phyloP scores from a whole-genome alignment of 2,329 filamentous ascomycete species.

The Proliferodiscus dingleyae region DNA sequence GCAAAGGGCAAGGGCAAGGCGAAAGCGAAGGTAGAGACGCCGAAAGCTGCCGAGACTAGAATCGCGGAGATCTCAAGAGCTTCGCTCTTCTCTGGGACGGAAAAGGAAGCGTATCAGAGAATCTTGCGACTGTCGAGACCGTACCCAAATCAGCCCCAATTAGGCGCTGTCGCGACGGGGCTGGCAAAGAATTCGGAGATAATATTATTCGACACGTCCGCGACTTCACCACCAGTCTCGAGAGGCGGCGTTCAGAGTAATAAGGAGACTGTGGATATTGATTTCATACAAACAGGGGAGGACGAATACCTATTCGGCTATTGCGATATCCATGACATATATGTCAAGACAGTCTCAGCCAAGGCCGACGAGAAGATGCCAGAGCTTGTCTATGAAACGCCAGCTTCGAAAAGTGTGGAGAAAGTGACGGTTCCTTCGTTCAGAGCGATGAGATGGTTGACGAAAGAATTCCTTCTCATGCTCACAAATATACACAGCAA shows the following conservation, averaged over 20 bases:
- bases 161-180: constrained; percentile 76
- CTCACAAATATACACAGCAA: constrained; percentile 55
- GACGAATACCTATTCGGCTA: constrained; percentile 69
- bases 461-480: constrained; percentile 52
- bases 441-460: constrained; percentile 55
- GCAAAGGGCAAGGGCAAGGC: constrained; percentile 31
- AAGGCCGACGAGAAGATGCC: constrained; percentile 43
- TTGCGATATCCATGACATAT: constrained; percentile 72
- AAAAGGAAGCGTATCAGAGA: constrained; percentile 54
- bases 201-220: constrained; percentile 66
- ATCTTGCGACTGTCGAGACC: constrained; percentile 50
- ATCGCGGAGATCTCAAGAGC: constrained; percentile 49
- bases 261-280: constrained; percentile 63
- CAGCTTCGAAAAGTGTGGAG: constrained; percentile 39
- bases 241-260: constrained; percentile 47
- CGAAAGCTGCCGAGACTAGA: constrained; percentile 32
- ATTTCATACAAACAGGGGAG: constrained; percentile 58
- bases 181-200: constrained; percentile 73
- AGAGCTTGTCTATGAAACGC: constrained; percentile 51
- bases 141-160: constrained; percentile 49
- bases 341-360: constrained; percentile 39
- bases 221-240: constrained; percentile 45
- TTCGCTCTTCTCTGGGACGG: constrained; percentile 46
- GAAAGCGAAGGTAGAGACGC: constrained; percentile 29
- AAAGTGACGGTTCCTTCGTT: constrained; percentile 45